Evolutionary conservation across 176 grass and related monocot genomes (phyloP), one percentile per base, ranked within the genome.

Genomic region (Cymbopogon citratus): DNA sequence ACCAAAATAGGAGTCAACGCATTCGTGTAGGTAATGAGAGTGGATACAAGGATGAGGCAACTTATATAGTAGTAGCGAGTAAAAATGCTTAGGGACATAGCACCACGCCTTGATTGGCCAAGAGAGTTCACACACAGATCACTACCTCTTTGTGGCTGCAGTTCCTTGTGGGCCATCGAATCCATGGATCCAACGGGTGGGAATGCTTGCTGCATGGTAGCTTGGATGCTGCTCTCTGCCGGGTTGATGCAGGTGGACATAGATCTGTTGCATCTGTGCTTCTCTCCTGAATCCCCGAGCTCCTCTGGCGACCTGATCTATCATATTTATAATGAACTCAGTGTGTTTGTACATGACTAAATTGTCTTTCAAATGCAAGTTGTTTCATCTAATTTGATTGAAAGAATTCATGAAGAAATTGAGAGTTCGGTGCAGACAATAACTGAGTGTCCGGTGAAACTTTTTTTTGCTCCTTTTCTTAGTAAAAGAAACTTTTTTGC

Each of bases 351-450:
- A 66, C n/a, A 56, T 2, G 0, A 5, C 2, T 8, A 88, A 75
- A 88, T 71, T 57, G 19, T 16, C 18, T 90, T 82, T 88, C 29
- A 1, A 85, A 77, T 12, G 77, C 5, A 15, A 11, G 3, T 71
- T 5, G 12, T 49, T 34, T 84, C 11, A 21, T 1, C 3, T 0
- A 2, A 61, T 81, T 83, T 83, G 35, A 84, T 90, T 3, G 0
- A 38, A 23, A 9, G n/a, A n/a, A 91, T 63, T 26, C 1, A 27
- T 0, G 19, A 2, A 2, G 1, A 0, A 74, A 60, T 60, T 21
- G n/a, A n/a, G 56, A 2, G 1, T 60, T 60, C n/a, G 56, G 46
- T 67, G n/a, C 23, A 7, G 13, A 15, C 1, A 43, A 10, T 40
- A 40, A 40, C 10, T 40, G 8, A 1, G 38, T 9, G 38, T 40